Evolutionary conservation across 768 basidiomycete species (phyloP), one percentile per base, ranked within the genome.

Genomic region (Grammothele lineata): DNA sequence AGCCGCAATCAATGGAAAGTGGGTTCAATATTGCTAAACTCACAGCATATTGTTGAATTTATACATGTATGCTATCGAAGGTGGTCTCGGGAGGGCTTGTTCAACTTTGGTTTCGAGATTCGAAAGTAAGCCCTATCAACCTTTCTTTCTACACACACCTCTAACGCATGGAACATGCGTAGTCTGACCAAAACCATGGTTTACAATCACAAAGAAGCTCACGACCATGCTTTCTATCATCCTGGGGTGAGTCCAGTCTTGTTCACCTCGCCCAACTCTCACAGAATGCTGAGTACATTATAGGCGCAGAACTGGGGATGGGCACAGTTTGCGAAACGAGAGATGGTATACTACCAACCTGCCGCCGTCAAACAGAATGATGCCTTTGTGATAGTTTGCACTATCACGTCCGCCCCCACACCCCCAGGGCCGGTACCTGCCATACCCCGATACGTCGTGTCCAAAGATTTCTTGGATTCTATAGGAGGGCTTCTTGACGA

Each of bases 231-330:
- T 0, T 92, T 92, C 52, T 86, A 85, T 10, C 70, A 52, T 55
- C 72, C 64, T 24, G 52, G 47, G 19, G 24, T 27, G 27, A 2
- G 37, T 47, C 5, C 10, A 19, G 26, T 17, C 3, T 7, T 14
- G 27, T 30, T 30, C 27, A 14, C 27, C 27, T 30, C 27, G 8
- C 27, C 27, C 27, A n/a, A n/a, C n/a, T n/a, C n/a, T n/a, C n/a
- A n/a, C n/a, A n/a, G n/a, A 15, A 23, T 17, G 26, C 37, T 5
- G 22, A 42, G 11, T 44, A 12, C 6, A 12, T 17, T 25, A 39
- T 48, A 87, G 83, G 85, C 88, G 11, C 85, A 85, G 23, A 92
- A 91, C 57, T 91, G 88, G 90, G 88, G 87, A 64, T 92, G 90
- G 85, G 82, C 86, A 1, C 85, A 88, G 61, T 93, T 92, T 62